Conservation (phyloP, 2,329 filamentous ascomycete genomes). For the Phialocephala subalpina region DNA sequence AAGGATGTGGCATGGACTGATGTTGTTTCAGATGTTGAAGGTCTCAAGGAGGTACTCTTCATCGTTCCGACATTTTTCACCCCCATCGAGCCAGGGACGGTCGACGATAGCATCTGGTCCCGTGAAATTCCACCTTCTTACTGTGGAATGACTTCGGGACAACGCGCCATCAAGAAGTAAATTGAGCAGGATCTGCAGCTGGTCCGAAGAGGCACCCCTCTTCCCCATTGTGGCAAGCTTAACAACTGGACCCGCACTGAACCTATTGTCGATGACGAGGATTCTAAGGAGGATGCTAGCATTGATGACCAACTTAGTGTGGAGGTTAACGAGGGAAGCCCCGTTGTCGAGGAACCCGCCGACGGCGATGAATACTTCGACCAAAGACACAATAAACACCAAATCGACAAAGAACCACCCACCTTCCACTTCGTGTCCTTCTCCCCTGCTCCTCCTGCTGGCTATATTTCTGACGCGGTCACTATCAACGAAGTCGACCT, state of each 20-base stretch:
- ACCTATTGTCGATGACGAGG: not conserved
- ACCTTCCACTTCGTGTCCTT: slow-evolving; percentile 14
- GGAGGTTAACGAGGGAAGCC: not conserved
- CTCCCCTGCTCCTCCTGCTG: not conserved
- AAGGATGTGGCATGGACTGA: slow-evolving; percentile 7
- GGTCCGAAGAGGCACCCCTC: not conserved
- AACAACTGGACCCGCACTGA: not conserved
- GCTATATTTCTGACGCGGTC: slow-evolving; percentile 7
- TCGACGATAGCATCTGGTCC: slow-evolving; percentile 11
- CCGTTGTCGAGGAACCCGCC: not conserved
- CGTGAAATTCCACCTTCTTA: not conserved
- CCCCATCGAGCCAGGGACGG: not conserved
- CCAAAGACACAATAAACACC: not conserved
- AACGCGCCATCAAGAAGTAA: not conserved
- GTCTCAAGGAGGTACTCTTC: slow-evolving; percentile 10
- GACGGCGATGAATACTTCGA: not conserved
- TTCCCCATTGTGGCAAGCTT: not conserved
- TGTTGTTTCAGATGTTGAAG: not conserved
- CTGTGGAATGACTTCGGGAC: slow-evolving; percentile 10
- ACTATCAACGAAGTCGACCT: not conserved
- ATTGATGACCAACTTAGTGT: not conserved
- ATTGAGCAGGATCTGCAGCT: slow-evolving; percentile 1
- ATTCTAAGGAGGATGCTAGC: not conserved
- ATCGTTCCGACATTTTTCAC: slow-evolving; percentile 14
- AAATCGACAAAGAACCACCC: not conserved